Evolutionary conservation across 495 filamentous ascomycete genomes (phyloP).

Genomic region (Hypoxylon trugodes): DNA sequence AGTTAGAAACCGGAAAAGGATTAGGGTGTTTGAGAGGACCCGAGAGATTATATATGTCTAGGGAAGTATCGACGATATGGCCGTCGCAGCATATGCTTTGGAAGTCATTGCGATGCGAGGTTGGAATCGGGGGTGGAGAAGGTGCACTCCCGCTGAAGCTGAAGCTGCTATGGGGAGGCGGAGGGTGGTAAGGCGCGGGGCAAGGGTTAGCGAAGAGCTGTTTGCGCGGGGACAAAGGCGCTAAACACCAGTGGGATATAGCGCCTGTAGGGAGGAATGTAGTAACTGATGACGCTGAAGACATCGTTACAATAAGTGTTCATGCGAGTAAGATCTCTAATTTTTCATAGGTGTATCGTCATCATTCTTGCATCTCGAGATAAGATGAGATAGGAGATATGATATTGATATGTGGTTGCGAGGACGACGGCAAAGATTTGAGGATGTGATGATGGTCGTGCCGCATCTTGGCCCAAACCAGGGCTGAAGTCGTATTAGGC

Average conservation of each 20-base stretch:
- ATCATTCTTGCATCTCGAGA: background rate
- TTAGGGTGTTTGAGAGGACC: background rate
- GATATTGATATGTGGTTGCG: no score
- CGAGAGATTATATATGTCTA: conserved; percentile 16
- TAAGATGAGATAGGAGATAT: background rate
- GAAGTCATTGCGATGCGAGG: background rate
- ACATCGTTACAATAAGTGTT: background rate
- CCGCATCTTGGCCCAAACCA: background rate
- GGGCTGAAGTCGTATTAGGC: conserved; percentile 11
- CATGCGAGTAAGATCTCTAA: background rate
- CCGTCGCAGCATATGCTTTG: conserved; percentile 34
- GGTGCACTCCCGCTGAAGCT: no score
- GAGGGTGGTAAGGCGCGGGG: background rate
- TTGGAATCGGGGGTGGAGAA: no score
- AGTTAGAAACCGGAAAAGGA: background rate
- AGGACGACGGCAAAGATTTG: no score
- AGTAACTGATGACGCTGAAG: conserved; percentile 12
- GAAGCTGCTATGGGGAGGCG: no score
- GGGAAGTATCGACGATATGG: conserved; percentile 25
- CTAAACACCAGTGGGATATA: conserved; percentile 26
- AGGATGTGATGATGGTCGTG: background rate
- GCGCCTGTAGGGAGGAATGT: conserved; percentile 25
- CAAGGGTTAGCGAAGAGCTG: background rate
- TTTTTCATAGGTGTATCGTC: no score
- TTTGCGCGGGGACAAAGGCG: background rate